These are phyloP conservation scores for Schizophyllum amplum DNA, from an alignment of 1,284 basidiomycete species.

Conservation along the genomic window DNA sequence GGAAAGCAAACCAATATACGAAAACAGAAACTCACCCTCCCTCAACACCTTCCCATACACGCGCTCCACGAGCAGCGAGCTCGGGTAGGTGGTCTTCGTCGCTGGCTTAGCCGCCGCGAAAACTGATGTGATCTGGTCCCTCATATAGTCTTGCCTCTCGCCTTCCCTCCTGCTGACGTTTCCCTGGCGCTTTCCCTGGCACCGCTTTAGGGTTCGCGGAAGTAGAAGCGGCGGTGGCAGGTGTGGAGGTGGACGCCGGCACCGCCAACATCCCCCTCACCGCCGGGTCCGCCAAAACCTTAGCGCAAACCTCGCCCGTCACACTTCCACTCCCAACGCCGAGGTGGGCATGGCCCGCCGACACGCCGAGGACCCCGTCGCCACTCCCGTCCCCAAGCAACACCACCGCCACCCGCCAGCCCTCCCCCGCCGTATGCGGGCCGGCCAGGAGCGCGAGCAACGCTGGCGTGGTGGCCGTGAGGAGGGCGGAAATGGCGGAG, in stretches of 20 bases:
- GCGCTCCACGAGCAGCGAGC: constrained; percentile 11
- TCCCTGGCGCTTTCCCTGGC: constrained; percentile 27
- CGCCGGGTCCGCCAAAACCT: too few species aligned
- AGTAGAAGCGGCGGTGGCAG: too few species aligned
- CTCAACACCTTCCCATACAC: constrained; percentile 8
- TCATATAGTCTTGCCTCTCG: constrained; percentile 1
- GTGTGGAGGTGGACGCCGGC: too few species aligned
- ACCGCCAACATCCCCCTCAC: not conserved
- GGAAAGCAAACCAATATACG: too few species aligned
- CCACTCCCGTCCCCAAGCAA: not conserved
- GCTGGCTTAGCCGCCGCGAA: too few species aligned
- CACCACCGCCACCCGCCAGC: not conserved
- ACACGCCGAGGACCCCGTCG: too few species aligned
- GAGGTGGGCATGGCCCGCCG: too few species aligned
- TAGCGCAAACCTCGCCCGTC: too few species aligned
- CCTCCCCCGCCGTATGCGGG: not conserved
- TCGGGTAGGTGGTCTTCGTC: constrained; percentile 4
- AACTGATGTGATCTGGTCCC: too few species aligned
- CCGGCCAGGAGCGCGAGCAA: not conserved
- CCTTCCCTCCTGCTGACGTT: constrained; percentile 24
- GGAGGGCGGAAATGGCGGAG: not conserved
- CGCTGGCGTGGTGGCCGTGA: not conserved
- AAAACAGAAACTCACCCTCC: constrained; percentile 2
- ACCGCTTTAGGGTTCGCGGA: not conserved
- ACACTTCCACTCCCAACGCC: too few species aligned